Base-by-base conservation (phyloP, 192 early-diverging fungal genomes). In the Dissophora globulifera region DNA sequence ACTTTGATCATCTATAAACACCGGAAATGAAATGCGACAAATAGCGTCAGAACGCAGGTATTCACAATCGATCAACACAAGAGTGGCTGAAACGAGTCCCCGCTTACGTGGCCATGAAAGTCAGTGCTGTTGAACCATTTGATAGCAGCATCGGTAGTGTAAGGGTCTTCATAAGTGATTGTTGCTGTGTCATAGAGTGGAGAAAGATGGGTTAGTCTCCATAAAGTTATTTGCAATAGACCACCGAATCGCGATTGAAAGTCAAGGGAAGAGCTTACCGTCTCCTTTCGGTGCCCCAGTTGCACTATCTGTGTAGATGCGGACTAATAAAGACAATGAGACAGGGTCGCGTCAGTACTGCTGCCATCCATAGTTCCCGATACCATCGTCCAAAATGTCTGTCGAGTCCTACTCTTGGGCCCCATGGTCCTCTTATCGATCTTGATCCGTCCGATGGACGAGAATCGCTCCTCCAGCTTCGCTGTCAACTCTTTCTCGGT, bases 161-260 rank as follows among this genome's bases (percentile, higher is more conserved):
- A 82, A 4, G 91, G 89, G 78, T 93, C 91, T 41, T 91, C 90
- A 72, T 91, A 93, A 4, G 91, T 92, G 15, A 93, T 72, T 17
- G 90, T 93, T 10, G 90, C 90, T 83, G 62, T 6, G 22, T 7
- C n/a, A 23, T 23, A 31, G n/a, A 50, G 1, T 50, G 20, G 45
- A n/a, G 1, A 42, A 55, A 25, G 30, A 51, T 29, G 7, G n/a
- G n/a, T n/a, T n/a, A n/a, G n/a, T n/a, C n/a, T n/a, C n/a, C n/a
- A n/a, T n/a, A n/a, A n/a, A n/a, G n/a, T n/a, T n/a, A n/a, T n/a
- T n/a, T n/a, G n/a, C n/a, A n/a, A n/a, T n/a, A n/a, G n/a, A n/a
- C n/a, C n/a, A n/a, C n/a, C n/a, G n/a, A n/a, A n/a, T n/a, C n/a
- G n/a, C 32, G 59, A 30, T 16, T n/a, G 20, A 17, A 13, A 56